Evolutionary conservation across 495 filamentous ascomycete genomes (phyloP).

Genomic region (Aspergillus egyptiacus): DNA sequence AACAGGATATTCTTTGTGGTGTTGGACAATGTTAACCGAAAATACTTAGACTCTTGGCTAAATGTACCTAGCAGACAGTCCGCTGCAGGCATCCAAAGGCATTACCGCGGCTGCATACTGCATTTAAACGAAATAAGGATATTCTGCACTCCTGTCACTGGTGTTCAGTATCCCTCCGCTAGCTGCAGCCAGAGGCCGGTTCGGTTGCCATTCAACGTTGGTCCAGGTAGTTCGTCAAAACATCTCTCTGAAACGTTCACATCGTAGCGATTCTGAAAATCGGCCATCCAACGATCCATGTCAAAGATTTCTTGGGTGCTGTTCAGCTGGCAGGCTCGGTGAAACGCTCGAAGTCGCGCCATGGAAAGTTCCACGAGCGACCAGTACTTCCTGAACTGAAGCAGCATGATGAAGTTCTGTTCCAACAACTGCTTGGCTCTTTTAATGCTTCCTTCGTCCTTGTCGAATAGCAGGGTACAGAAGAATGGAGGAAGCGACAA

Average conservation of each 20-base stretch:
- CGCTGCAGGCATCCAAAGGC: not conserved
- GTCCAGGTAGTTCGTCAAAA: not conserved
- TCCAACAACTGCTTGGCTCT: slow-evolving; percentile 3
- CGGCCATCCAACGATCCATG: slow-evolving; percentile 6
- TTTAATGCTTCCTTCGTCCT: not conserved
- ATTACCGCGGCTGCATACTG: too few relatives aligned
- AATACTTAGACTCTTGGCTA: too few relatives aligned
- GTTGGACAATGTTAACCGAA: too few relatives aligned
- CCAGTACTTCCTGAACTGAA: slow-evolving; percentile 7
- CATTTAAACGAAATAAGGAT: too few relatives aligned
- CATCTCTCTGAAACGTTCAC: slow-evolving; percentile 1
- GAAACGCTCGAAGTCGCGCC: slow-evolving; percentile 5
- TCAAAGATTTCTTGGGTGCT: slow-evolving; percentile 6
- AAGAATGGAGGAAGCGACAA: slow-evolving; percentile 1
- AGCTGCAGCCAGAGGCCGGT: not conserved
- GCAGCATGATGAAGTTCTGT: slow-evolving; percentile 9
- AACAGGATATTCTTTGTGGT: too few relatives aligned
- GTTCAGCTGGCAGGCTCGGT: slow-evolving; percentile 9
- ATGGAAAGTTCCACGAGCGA: slow-evolving; percentile 10
- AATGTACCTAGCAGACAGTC: not conserved
- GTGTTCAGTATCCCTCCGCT: not conserved
- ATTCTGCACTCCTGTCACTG: not conserved
- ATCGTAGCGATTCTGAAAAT: slow-evolving; percentile 9
- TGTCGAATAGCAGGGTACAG: slow-evolving; percentile 5
- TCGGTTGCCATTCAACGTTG: not conserved